Evolutionary conservation across 495 filamentous ascomycete genomes (phyloP).

Genomic region (Lineolata rhizophorae): DNA sequence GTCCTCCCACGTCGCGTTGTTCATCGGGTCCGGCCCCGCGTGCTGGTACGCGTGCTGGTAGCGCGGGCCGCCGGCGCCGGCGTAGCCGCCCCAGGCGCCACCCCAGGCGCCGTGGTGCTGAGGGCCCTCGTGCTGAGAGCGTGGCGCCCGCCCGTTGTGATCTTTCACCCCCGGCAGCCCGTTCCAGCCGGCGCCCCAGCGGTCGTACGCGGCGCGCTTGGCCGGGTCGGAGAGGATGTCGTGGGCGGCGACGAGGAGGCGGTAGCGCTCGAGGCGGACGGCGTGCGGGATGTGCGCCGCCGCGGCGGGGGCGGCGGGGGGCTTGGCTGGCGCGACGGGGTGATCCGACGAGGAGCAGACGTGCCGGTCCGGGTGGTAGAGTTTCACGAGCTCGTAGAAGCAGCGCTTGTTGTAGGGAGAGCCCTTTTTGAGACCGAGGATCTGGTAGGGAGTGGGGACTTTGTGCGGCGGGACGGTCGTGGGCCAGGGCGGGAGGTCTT

Average conservation of each 20-base stretch:
- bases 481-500: too few relatives aligned
- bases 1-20: conserved; percentile 95
- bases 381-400: conserved; percentile 79
- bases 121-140: conserved; percentile 16
- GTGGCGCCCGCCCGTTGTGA: conserved; percentile 4
- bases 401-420: conserved; percentile 57
- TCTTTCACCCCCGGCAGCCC: conserved; percentile 19
- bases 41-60: conserved; percentile 6
- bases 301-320: conserved; percentile 6
- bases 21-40: conserved; percentile 27
- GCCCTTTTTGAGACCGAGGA: conserved; percentile 40
- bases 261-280: conserved; percentile 63
- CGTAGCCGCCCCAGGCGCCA: too few relatives aligned
- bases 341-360: conserved; percentile 15
- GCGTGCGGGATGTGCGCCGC: conserved; percentile 19
- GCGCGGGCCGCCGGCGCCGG: conserved; percentile 1
- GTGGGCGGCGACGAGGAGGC: conserved; percentile 67
- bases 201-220: conserved; percentile 63
- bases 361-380: conserved; percentile 93
- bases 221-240: conserved; percentile 68
- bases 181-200: conserved; percentile 60
- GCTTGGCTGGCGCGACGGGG: too few relatives aligned
- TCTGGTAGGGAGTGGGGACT: conserved; percentile 74
- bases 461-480: conserved; percentile 1
- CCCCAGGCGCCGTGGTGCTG: conserved; percentile 15